phyloP scores from a whole-genome alignment of 176 grass and related monocot species.

The Triticum aestivum region DNA sequence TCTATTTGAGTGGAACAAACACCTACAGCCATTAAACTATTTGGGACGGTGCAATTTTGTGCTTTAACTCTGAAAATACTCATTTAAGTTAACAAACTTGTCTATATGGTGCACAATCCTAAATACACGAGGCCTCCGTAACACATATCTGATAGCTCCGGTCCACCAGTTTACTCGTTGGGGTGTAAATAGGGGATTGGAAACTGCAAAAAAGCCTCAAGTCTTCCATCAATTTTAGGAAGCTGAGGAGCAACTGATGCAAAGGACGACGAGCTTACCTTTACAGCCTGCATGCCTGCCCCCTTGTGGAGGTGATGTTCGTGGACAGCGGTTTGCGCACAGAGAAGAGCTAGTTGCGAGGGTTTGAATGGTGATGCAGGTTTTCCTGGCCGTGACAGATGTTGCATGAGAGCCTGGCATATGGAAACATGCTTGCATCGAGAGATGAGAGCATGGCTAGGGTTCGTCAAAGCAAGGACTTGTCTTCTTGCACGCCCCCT shows the following conservation, averaged over 20 bases:
- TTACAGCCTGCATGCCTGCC: background rate
- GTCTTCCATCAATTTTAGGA: background rate
- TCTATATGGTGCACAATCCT: background rate
- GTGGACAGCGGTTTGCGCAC: background rate
- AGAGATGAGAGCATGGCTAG: too few relatives aligned
- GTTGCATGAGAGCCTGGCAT: too few relatives aligned
- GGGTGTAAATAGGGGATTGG: background rate
- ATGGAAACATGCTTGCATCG: too few relatives aligned
- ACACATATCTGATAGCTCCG: background rate
- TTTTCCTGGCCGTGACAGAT: too few relatives aligned
- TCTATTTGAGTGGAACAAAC: background rate
- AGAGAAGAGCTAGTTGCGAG: background rate
- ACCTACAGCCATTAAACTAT: background rate
- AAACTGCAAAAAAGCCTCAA: background rate
- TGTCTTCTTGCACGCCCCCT: too few relatives aligned
- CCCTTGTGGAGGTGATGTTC: background rate
- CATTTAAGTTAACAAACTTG: background rate
- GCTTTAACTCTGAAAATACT: background rate
- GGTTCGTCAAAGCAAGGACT: too few relatives aligned
- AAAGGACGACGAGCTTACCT: background rate
- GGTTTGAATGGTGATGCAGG: too few relatives aligned
- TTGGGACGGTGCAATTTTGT: background rate
- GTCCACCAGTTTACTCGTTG: background rate
- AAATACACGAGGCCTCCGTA: background rate
- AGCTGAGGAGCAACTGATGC: background rate